Evolutionary conservation across 108 stramenopile species (phyloP), one percentile per base, ranked within the genome.

Genomic region (Mediolabrus comicus): DNA sequence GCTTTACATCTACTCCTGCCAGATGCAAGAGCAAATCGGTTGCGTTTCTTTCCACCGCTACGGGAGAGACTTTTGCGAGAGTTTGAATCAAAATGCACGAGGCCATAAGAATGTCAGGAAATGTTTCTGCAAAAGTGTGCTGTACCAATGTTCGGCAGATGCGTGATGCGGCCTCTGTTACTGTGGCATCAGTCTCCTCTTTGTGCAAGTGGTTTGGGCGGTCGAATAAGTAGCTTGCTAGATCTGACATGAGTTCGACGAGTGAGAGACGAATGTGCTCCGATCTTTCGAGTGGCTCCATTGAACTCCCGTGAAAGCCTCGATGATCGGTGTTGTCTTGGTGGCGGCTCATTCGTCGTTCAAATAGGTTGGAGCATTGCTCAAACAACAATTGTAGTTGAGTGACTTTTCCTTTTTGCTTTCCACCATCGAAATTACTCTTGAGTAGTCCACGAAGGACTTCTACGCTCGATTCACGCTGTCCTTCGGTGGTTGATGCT

Each of bases 201-300:
- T 41, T 29, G 57, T 8, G 30, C 14, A 22, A 16, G 22, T 62
- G 38, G 13, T 17, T 53, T 19, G 4, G 17, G n/a, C 4, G 51
- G 29, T 14, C 30, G 31, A 56, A 25, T n/a, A 53, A 79, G 36
- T 62, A 62, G 25, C 27, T 59, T 26, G 55, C 71, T 27, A 71
- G 51, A 53, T 72, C 71, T 7, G 71, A 28, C 66, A 71, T 46
- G 0, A 79, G 30, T 59, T 79, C 77, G 12, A 71, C 70, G 25
- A 79, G 53, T 39, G 71, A 51, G 7, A 71, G 62, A 24, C 77
- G 77, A 35, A 79, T 79, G 30, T 79, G 69, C 49, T 79, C 77
- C 4, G 69, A 67, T 35, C 65, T 29, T 46, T 79, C 77, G 31
- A 62, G 17, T 3, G 66, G 70, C 32, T 61, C 51, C 11, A 27